A percentile compares a stretch with the other conserved stretches of the same genome.
phyloP scores from a whole-genome alignment of 73 alveolate genomes.

The Paramecium primaurelia region DNA sequence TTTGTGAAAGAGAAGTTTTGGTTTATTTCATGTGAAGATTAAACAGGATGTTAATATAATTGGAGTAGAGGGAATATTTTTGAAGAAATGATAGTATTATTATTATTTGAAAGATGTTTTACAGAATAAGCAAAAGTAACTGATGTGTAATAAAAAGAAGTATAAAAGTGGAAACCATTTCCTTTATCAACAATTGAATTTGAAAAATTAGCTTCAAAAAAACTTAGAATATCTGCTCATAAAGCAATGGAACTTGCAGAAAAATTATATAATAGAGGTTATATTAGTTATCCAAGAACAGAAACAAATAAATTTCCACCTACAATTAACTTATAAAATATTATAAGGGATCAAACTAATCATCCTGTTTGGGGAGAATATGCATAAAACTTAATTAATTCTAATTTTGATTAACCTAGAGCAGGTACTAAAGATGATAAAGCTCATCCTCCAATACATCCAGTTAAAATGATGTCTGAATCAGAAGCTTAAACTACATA shows the following conservation, averaged over 20 bases:
- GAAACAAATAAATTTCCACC: constrained; percentile 95
- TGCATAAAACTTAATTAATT: constrained; percentile 73
- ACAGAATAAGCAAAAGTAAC: constrained; percentile 62
- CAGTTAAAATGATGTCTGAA: constrained; percentile 87
- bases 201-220: constrained; percentile 86
- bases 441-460: constrained; percentile 99
- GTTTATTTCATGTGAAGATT: constrained; percentile 80
- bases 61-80: constrained; percentile 65
- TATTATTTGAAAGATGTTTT: constrained; percentile 45
- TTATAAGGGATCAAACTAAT: constrained; percentile 53
- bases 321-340: constrained; percentile 66
- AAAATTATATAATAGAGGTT: constrained; percentile 93
- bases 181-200: constrained; percentile 96
- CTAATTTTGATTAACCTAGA: constrained; percentile 85
- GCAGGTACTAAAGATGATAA: constrained; percentile 96
- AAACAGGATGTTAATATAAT: constrained; percentile 3
- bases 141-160: constrained; percentile 1
- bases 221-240: constrained; percentile 88
- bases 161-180: constrained; percentile 71
- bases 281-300: constrained; percentile 98
- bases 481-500: constrained; percentile 62
- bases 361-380: constrained; percentile 86
- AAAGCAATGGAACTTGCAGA: constrained; percentile 97
- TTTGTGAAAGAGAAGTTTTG: constrained; percentile 95
- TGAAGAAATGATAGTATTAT: neutral